Percentiles rank a stretch among this genome's conserved stretches.
Evolutionary conservation across 352 stramenopile species (phyloP).

Genomic region (Pythium coloratum): DNA sequence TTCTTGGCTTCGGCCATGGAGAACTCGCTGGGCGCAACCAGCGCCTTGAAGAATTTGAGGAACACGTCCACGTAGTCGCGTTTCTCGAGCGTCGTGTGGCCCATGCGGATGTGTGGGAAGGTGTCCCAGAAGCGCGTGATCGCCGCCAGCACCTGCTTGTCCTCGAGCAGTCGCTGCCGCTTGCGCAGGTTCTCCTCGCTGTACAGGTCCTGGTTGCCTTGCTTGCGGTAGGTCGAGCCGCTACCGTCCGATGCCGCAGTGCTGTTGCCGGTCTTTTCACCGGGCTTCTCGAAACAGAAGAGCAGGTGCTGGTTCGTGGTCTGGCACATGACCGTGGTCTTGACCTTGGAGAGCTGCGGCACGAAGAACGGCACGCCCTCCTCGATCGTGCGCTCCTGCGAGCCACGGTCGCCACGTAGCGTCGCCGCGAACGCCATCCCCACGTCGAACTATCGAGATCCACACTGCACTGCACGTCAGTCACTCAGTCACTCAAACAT

Average conservation of each 20-base stretch:
- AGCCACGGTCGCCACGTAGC: slow-evolving; percentile 27
- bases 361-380: slow-evolving; percentile 38
- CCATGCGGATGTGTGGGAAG: slow-evolving; percentile 56
- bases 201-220: slow-evolving; percentile 70
- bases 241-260: slow-evolving; percentile 5
- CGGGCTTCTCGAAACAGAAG: slow-evolving; percentile 35
- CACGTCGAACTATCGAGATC: background rate
- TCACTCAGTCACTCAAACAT: background rate
- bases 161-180: slow-evolving; percentile 52
- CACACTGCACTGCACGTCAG: background rate
- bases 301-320: slow-evolving; percentile 39
- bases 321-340: slow-evolving; percentile 43
- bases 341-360: slow-evolving; percentile 45
- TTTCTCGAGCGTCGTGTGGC: slow-evolving; percentile 40
- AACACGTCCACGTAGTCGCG: slow-evolving; percentile 78
- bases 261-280: background rate
- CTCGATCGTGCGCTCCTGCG: slow-evolving; percentile 20
- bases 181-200: slow-evolving; percentile 64
- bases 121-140: slow-evolving; percentile 77
- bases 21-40: slow-evolving; percentile 70
- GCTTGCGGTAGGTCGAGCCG: slow-evolving; percentile 59
- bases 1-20: slow-evolving; percentile 61
- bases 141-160: slow-evolving; percentile 43
- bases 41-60: slow-evolving; percentile 81
- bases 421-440: slow-evolving; percentile 20